phyloP scores from a whole-genome alignment of 2,329 filamentous ascomycete species.

The Trichoderma sp. region DNA sequence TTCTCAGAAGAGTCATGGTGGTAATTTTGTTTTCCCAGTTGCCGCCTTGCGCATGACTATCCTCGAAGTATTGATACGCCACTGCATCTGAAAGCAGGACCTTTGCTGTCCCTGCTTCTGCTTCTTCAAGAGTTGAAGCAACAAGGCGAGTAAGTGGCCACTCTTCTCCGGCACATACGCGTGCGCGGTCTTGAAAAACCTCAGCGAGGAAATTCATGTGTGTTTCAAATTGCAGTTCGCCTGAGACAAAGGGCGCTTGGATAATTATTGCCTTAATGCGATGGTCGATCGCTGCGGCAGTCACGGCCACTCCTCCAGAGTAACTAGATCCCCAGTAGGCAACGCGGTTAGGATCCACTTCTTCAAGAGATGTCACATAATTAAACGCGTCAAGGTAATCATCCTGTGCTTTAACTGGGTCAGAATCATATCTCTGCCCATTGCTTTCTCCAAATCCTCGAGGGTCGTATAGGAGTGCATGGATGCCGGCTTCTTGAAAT shows the following conservation, averaged over 20 bases:
- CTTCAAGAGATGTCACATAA: too few species aligned
- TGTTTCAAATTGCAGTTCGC: too few species aligned
- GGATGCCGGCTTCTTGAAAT: too few species aligned
- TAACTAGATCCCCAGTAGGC: neutral
- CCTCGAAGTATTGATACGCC: neutral
- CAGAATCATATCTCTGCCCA: too few species aligned
- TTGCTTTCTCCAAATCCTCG: too few species aligned
- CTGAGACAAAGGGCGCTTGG: too few species aligned
- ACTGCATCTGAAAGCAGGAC: neutral
- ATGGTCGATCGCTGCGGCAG: neutral
- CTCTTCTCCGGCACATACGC: neutral
- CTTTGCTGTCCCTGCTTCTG: neutral
- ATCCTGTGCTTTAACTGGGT: neutral
- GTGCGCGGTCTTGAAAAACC: neutral
- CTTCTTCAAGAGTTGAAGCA: neutral
- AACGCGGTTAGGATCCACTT: too few species aligned
- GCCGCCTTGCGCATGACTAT: neutral
- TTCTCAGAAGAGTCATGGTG: neutral
- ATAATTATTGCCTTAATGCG: neutral
- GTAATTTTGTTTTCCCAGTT: neutral
- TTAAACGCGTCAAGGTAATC: too few species aligned
- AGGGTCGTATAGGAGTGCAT: too few species aligned
- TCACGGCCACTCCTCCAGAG: neutral
- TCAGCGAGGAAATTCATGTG: too few species aligned
- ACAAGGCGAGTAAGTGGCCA: neutral